Evolutionary conservation across 805 yeast genomes (phyloP).

Genomic region (Suhomyces emberorum): DNA sequence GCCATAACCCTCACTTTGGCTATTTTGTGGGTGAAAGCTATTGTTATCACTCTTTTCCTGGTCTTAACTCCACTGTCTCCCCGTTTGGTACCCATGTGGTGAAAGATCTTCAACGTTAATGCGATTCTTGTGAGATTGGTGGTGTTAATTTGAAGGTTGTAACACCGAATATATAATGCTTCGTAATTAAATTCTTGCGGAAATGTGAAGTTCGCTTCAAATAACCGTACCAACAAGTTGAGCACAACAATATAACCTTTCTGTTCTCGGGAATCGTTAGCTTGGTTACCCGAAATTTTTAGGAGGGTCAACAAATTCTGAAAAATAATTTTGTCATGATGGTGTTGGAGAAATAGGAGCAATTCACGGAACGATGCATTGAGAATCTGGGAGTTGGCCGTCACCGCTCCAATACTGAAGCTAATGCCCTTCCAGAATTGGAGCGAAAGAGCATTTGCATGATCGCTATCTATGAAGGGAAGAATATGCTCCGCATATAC

Average conservation of each 20-base stretch:
- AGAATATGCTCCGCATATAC: constrained; percentile 4
- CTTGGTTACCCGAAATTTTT: constrained; percentile 10
- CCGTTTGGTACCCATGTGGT: constrained; percentile 24
- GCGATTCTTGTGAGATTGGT: constrained; percentile 35
- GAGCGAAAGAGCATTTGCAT: constrained; percentile 12
- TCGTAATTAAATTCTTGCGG: constrained; percentile 27
- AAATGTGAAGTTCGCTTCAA: constrained; percentile 36
- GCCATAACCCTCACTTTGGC: constrained; percentile 34
- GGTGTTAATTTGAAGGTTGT: constrained; percentile 56
- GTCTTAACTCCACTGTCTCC: constrained; percentile 11
- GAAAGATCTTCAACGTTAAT: constrained; percentile 43
- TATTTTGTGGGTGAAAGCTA: constrained; percentile 28
- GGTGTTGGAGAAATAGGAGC: constrained; percentile 25
- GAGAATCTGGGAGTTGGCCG: constrained; percentile 46
- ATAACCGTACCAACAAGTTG: constrained; percentile 32
- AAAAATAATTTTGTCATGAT: constrained; percentile 8
- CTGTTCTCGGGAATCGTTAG: constrained; percentile 13
- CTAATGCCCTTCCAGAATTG: constrained; percentile 57
- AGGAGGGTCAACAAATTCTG: constrained; percentile 17
- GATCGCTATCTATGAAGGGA: neutral
- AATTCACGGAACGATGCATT: constrained; percentile 37
- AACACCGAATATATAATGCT: constrained; percentile 45
- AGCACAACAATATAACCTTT: constrained; percentile 24
- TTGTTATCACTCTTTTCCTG: constrained; percentile 19
- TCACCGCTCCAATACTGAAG: constrained; percentile 54